Base-by-base conservation (phyloP, 2,329 filamentous ascomycete species). In the Colletotrichum sp. region DNA sequence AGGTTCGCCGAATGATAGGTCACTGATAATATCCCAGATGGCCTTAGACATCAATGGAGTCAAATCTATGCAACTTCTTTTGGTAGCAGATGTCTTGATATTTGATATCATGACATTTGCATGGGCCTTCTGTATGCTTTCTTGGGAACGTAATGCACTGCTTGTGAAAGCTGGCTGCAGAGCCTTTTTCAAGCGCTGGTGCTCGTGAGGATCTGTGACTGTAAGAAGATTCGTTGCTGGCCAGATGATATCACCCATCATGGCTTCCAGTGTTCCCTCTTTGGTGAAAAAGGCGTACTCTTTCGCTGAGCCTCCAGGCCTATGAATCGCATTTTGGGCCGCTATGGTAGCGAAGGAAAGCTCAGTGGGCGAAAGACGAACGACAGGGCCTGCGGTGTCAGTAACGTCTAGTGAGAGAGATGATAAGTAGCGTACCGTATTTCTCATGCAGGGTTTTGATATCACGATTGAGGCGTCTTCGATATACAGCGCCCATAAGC, bases 171-270 rank as follows among this genome's bases (percentile, higher is more conserved):
- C 70, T 32, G 63, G 34, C 22, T 72, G 70, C 15, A 72, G 12
- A 2, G 63, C 63, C 15, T 15, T 68, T 68, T 55, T 72, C 34
- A 72, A 36, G 7, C 55, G 63, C n/a, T 61, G 52, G 27, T 72
- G 70, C 15, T 72, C 70, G 8, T 55, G 15, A 9, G 64, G 52
- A 22, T 30, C 11, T 3, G 70, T 36, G 13, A 36, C 52, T 8
- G 70, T 72, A 3, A 72, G 63, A 5, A 72, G 70, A 36, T 72
- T 72, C n/a, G 48, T 36, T 22, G 70, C 70, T 3, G 70, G 63
- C 70, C 70, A 72, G 15, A 72, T 68, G 13, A 72, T 72, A 15
- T 72, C 52, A 9, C 70, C 70, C 63, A 72, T 72, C 63, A 72
- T 68, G 16, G 70, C 63, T 32, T 72, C 70, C 19, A 72, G 22